Evolutionary conservation across 202 grass and related monocot species (phyloP).

Genomic region (Tripidium arundinaceum): DNA sequence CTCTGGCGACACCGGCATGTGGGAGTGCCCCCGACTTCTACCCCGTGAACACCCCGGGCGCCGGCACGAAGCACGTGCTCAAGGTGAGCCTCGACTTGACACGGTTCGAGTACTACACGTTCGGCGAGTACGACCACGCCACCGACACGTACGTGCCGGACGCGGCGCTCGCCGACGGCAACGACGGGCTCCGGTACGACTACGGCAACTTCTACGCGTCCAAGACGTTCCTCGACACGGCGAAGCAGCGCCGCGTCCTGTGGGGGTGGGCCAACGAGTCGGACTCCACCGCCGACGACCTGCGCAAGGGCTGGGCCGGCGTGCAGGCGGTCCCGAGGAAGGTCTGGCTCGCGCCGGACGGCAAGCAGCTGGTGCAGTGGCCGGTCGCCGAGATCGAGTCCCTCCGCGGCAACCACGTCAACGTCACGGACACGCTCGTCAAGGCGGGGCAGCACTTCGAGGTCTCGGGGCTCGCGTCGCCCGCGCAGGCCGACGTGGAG

Average conservation of each 20-base stretch:
- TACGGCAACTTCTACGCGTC: conserved; percentile 90
- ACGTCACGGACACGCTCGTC: conserved; percentile 25
- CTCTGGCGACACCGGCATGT: conserved; percentile 59
- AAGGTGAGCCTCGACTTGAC: conserved; percentile 72
- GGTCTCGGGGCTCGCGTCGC: conserved; percentile 43
- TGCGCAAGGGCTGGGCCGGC: conserved; percentile 63
- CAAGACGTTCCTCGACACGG: conserved; percentile 58
- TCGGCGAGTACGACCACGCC: conserved; percentile 49
- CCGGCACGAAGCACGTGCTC: conserved; percentile 77
- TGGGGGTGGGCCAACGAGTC: conserved; percentile 83
- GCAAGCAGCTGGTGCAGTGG: conserved; percentile 66
- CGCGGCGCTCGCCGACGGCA: conserved; percentile 33
- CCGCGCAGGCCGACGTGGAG: conserved; percentile 69
- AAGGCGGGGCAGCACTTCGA: conserved; percentile 20
- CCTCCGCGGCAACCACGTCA: conserved; percentile 37
- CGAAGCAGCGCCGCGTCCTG: conserved; percentile 46
- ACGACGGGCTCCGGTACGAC: conserved; percentile 50
- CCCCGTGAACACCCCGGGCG: too few species aligned
- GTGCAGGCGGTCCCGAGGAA: conserved; percentile 65
- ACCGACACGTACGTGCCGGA: conserved; percentile 57
- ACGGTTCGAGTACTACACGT: conserved; percentile 71
- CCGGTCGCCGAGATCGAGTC: conserved; percentile 60
- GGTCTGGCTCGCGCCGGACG: conserved; percentile 47
- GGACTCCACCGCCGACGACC: conserved; percentile 40
- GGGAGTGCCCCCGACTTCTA: conserved; percentile 82